A percentile compares a stretch with the other conserved stretches of the same genome.
These are phyloP conservation scores for Luzula sylvatica DNA, from an alignment of 176 grass and related monocot genomes.

Conservation along the genomic window DNA sequence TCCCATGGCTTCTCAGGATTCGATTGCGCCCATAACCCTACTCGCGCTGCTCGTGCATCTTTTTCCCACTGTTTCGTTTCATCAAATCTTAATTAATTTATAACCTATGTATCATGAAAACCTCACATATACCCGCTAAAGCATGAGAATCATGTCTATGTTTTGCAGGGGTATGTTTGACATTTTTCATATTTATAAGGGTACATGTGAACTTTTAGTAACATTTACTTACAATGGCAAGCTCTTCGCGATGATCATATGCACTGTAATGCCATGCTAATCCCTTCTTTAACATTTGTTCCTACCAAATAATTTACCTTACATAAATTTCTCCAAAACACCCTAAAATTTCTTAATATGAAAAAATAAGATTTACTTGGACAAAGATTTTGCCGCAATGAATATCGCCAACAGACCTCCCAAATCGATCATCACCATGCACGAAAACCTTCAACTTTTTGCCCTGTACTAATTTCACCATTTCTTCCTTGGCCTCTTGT, in stretches of 20 bases:
- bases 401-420: slow-evolving; percentile 63
- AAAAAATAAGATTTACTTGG: slow-evolving; percentile 36
- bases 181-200: no score
- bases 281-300: slow-evolving; percentile 75
- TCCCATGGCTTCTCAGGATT: slow-evolving; percentile 80
- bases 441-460: slow-evolving; percentile 38
- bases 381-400: slow-evolving; percentile 43
- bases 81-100: not conserved
- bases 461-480: slow-evolving; percentile 53
- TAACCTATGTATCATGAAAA: no score
- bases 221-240: slow-evolving; percentile 36
- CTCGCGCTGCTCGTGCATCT: slow-evolving; percentile 24
- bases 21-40: slow-evolving; percentile 43
- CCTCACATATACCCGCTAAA: no score
- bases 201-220: no score
- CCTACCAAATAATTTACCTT: slow-evolving; percentile 22
- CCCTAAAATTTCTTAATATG: no score
- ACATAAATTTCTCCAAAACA: not conserved
- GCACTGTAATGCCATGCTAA: slow-evolving; percentile 70
- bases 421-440: slow-evolving; percentile 43
- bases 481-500: slow-evolving; percentile 62
- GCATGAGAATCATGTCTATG: no score
- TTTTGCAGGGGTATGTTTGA: no score
- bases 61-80: slow-evolving; percentile 62
- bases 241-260: slow-evolving; percentile 45